Conservation (phyloP, 2,329 filamentous ascomycete genomes). For the Cercospora sojina region DNA sequence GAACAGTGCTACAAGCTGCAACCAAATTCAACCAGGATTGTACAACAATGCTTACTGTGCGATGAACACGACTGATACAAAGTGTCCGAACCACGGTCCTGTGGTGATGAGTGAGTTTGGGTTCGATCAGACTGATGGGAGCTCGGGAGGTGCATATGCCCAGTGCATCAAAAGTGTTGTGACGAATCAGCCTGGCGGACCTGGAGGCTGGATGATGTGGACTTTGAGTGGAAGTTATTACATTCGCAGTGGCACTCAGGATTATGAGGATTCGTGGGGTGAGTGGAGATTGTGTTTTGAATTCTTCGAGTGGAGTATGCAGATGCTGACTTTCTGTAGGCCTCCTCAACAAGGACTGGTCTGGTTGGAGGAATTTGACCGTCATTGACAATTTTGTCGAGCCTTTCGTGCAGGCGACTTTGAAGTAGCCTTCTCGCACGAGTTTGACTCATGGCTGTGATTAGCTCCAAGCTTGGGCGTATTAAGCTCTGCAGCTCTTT, state of each 20-base stretch:
- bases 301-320: not conserved
- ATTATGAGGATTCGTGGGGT: conserved; percentile 58
- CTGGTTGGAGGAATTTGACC: conserved; percentile 29
- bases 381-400: conserved; percentile 23
- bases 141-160: conserved; percentile 52
- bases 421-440: not conserved
- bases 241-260: conserved; percentile 52
- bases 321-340: conserved; percentile 41
- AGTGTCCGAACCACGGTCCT: conserved; percentile 38
- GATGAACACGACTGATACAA: conserved; percentile 40
- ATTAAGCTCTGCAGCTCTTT: too few species aligned
- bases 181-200: conserved; percentile 45
- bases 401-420: conserved; percentile 25
- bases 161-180: conserved; percentile 54
- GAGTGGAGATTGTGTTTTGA: conserved; percentile 8
- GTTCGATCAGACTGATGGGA: conserved; percentile 51
- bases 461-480: too few species aligned
- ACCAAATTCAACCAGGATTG: conserved; percentile 51
- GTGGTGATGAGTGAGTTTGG: conserved; percentile 58
- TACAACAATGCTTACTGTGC: conserved; percentile 56
- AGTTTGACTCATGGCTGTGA: not conserved
- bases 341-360: conserved; percentile 54
- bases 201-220: conserved; percentile 58
- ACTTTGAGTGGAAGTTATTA: conserved; percentile 57
- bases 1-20: conserved; percentile 37